Base-by-base conservation (phyloP, 1,284 basidiomycete genomes). In the Pterulicium gracile region DNA sequence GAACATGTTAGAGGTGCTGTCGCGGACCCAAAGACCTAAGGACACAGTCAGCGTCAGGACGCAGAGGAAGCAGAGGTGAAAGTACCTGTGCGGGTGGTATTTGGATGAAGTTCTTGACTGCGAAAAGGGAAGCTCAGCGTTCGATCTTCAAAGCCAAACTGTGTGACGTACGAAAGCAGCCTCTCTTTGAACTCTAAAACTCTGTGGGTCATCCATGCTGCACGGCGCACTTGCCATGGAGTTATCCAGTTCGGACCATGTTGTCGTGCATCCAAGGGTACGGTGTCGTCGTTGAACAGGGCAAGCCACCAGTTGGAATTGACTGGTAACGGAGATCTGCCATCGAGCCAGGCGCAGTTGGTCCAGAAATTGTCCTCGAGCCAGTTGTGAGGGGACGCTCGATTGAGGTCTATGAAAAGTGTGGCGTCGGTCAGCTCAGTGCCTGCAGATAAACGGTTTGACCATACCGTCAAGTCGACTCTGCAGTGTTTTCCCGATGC, bases 271-370 rank as follows among this genome's bases (percentile, higher is more conserved):
- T 64, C 56, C 5, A 58, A 55, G 1, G 80, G 79, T 15, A 85
- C 67, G 19, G 57, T 64, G 1, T 65, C 56, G 51, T 87, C 82
- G 51, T 88, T 75, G 36, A 67, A 63, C 59, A 94, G 88, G n/a
- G 90, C 73, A 40, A 97, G 71, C 94, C 94, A 98, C 94, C 94
- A 98, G 60, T 98, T 97, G 5, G 92, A 95, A 65, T 98, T 89
- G 57, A 98, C 67, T 49, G 91, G 70, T 23, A 98, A 69, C 0
- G 95, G 91, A 1, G 79, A 78, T 41, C 94, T 78, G 82, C 85
- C 91, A 64, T 92, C 87, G 51, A 91, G 81, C 64, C 98, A 98
- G 0, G 90, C 84, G 54, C 88, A 85, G 54, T 86, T 81, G 48
- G 84, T 69, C 95, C 95, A 98, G 57, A 94, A 86, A 47, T 89